Conservation (phyloP, 768 basidiomycete genomes). For the Kwoniella dejecticola region DNA sequence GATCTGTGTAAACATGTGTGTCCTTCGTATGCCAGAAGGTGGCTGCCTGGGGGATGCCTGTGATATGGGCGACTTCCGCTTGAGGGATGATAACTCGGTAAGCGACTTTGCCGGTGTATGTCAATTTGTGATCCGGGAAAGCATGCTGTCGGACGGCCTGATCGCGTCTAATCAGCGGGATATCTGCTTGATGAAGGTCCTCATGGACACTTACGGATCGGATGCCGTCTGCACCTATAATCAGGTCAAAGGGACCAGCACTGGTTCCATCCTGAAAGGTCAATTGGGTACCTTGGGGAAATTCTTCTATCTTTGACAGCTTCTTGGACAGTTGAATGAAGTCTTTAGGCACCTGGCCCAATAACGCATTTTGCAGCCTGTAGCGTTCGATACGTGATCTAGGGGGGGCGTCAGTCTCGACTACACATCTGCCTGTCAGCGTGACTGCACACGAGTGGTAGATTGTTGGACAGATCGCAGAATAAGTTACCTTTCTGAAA, state of each 20-base stretch:
- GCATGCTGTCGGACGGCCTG: slow-evolving; percentile 37
- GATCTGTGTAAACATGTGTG: slow-evolving; percentile 30
- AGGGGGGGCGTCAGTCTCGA: slow-evolving; percentile 10
- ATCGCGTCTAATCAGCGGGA: background rate
- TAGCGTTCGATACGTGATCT: slow-evolving; percentile 33
- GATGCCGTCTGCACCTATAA: slow-evolving; percentile 46
- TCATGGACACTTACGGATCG: slow-evolving; percentile 29
- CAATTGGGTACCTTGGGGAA: slow-evolving; percentile 10
- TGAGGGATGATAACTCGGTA: slow-evolving; percentile 33
- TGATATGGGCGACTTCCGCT: slow-evolving; percentile 27
- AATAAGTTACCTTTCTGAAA: slow-evolving; percentile 15
- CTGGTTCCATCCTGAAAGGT: slow-evolving; percentile 31
- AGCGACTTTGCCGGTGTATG: slow-evolving; percentile 41
- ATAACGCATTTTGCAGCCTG: slow-evolving; percentile 35
- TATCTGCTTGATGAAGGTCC: too few relatives aligned
- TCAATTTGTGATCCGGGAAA: slow-evolving; percentile 38
- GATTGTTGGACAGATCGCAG: background rate
- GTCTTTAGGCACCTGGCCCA: slow-evolving; percentile 27
- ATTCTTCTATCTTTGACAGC: slow-evolving; percentile 20
- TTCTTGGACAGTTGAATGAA: slow-evolving; percentile 37
- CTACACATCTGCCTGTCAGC: too few relatives aligned
- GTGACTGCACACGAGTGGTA: too few relatives aligned
- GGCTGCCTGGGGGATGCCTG: slow-evolving; percentile 18
- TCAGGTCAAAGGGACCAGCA: slow-evolving; percentile 30
- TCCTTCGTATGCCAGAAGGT: slow-evolving; percentile 28